Evolutionary conservation across 2,329 filamentous ascomycete species (phyloP).

Genomic region (Scedosporium aurantiacum): DNA sequence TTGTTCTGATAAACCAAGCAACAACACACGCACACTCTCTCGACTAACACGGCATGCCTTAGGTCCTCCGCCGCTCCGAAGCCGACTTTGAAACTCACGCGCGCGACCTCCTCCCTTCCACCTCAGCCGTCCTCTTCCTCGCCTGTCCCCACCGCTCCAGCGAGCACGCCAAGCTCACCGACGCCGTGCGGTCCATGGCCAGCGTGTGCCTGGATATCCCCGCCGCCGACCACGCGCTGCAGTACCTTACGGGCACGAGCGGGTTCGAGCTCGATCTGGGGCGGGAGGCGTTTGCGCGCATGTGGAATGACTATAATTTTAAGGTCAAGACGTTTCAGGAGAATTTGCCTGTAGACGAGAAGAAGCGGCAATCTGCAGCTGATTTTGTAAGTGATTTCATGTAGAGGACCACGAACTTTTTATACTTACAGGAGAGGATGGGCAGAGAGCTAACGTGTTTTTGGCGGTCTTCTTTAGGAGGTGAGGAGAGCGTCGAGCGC

Average conservation of each 20-base stretch:
- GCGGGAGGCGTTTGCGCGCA: slow-evolving; percentile 15
- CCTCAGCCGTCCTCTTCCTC: slow-evolving; percentile 18
- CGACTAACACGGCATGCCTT: neutral
- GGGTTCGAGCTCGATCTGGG: slow-evolving; percentile 14
- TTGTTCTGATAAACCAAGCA: neutral
- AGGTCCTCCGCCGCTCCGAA: slow-evolving; percentile 19
- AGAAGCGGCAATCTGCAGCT: neutral
- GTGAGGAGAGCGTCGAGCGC: slow-evolving; percentile 14
- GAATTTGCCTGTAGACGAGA: neutral
- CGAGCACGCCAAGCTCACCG: slow-evolving; percentile 15
- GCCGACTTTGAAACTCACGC: slow-evolving; percentile 13
- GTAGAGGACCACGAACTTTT: neutral
- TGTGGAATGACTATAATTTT: slow-evolving; percentile 23
- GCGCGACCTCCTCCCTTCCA: slow-evolving; percentile 16
- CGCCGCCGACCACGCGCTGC: slow-evolving; percentile 13
- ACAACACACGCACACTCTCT: neutral
- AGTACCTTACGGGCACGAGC: slow-evolving; percentile 16
- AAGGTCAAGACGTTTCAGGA: slow-evolving; percentile 22
- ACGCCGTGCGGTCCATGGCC: slow-evolving; percentile 19
- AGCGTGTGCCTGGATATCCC: slow-evolving; percentile 13
- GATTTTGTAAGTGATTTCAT: slow-evolving; percentile 10
- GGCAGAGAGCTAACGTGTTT: neutral
- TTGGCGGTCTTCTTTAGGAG: neutral
- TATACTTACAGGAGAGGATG: neutral
- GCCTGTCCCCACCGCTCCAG: slow-evolving; percentile 19